Conservation (phyloP, 805 yeast genomes). For the Ogataea methanolica region DNA sequence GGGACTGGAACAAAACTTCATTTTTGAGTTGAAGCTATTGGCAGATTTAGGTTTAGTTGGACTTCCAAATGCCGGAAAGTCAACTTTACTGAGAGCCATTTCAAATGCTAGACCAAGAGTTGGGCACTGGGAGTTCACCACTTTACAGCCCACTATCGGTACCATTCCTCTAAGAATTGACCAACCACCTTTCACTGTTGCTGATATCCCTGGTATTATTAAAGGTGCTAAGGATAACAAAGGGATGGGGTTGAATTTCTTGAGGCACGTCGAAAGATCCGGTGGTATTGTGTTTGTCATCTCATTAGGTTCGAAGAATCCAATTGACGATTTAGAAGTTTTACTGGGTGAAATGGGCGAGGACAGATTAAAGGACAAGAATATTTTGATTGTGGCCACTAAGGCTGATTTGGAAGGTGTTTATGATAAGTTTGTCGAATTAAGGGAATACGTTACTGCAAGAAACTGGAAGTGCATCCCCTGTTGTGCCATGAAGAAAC, state of each 20-base stretch:
- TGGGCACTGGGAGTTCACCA: conserved; percentile 97
- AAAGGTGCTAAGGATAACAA: conserved; percentile 79
- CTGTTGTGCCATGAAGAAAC: conserved; percentile 71
- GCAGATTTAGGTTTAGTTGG: conserved; percentile 96
- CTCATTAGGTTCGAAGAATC: conserved; percentile 64
- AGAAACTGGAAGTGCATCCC: conserved; percentile 71
- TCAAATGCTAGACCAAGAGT: conserved; percentile 86
- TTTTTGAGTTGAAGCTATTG: conserved; percentile 79
- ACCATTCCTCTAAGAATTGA: conserved; percentile 69
- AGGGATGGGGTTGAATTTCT: conserved; percentile 92
- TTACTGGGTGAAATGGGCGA: conserved; percentile 70
- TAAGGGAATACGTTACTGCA: conserved; percentile 41
- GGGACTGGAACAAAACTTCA: conserved; percentile 60
- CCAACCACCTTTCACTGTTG: conserved; percentile 77
- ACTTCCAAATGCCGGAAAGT: conserved; percentile 94
- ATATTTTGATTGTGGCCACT: conserved; percentile 79
- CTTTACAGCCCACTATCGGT: conserved; percentile 88
- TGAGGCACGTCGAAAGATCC: conserved; percentile 89
- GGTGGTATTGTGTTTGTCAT: conserved; percentile 86
- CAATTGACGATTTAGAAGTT: conserved; percentile 58
- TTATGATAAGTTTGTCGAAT: conserved; percentile 39
- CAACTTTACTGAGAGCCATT: conserved; percentile 80
- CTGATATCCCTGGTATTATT: conserved; percentile 96
- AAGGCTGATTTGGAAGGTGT: conserved; percentile 77
- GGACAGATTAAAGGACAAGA: conserved; percentile 54